Base-by-base conservation (phyloP, 1,284 basidiomycete genomes). In the Cronartium ribicola region DNA sequence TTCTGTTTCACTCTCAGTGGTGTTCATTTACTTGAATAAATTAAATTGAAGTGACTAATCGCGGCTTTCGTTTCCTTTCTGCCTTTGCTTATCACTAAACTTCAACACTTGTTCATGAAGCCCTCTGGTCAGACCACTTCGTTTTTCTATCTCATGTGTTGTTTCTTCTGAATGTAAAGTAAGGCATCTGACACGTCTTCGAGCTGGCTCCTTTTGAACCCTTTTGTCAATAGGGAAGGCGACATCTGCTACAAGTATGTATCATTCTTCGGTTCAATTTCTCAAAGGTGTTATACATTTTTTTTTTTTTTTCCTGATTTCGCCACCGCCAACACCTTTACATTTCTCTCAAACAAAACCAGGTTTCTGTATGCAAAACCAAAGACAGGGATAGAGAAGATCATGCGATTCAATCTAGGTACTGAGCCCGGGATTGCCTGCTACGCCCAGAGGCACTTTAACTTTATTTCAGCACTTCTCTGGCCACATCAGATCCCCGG, bases 401-500 rank as follows among this genome's bases (percentile, higher is more conserved):
- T 73, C 5, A 55, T 66, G 5, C 62, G 70, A 13, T 57, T 43
- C 17, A 51, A 40, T 29, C n/a, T 73, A 40, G 62, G 39, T 3
- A 62, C 41, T 11, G 70, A 73, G 48, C 44, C 66, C 14, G 70
- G 70, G 3, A 66, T 66, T 36, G 63, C 63, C 22, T 59, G 20
- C 20, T 73, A 73, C 39, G 57, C 63, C 41, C 70, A 62, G 37
- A 48, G 70, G 14, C 39, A 59, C 17, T 73, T 73, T 37, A 59
- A 73, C 37, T 73, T 62, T 62, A 13, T 40, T n/a, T 51, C 55
- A 29, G 63, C 70, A 0, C 37, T 66, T 36, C 20, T 73, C 14
- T 73, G 70, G 71, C 71, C 71, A 44, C 43, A 66, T 61, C 63
- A 73, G 46, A 66, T 60, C 17, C 71, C 71, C 36, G 71, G 71